Evolutionary conservation across 352 stramenopile species (phyloP), one percentile per base, ranked within the genome.

Genomic region (Globisporangium nodosum): DNA sequence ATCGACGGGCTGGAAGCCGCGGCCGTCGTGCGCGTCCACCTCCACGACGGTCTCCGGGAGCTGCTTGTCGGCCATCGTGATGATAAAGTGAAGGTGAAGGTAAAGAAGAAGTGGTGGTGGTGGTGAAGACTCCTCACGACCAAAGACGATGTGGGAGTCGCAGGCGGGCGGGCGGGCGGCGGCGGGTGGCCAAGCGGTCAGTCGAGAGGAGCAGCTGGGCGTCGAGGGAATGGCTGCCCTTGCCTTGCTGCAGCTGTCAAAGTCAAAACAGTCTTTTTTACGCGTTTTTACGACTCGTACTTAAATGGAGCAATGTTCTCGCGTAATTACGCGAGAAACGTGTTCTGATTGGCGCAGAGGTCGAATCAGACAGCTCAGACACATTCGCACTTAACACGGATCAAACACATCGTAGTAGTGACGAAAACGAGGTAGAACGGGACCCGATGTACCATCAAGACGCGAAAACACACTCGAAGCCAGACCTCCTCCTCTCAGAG

Each of bases 1-100:
- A 39, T 82, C 71, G 43, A 87, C 76, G 3, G 76, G 70, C 64
- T 86, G 76, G 65, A 85, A 87, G 54, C 74, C 76, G 50, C 78
- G 77, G 37, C 79, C 81, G 52, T 90, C 79, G 52, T 76, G 58
- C 37, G 74, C 60, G 66, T 90, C 78, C 20, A 88, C 68, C 51
- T 92, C 79, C 53, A 88, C 73, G 16, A 85, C 70, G 18, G 71
- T 66, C 35, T 87, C 71, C 24, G 76, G 59, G 16, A 66, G 49
- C 11, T 67, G 48, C 63, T 81, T 80, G 62, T 81, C 66, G 35
- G 76, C 61, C 71, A 81, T 87, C 13, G 30, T 56, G 37, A 12
- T 30, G 9, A 8, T 39, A 4, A 13, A 43, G 18, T 49, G 5
- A 16, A 42, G 45, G 35, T 16, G 31, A 15, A 45, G 31, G 5